Conservation (phyloP, 148 eudicot genomes). For the Nepenthes gracilis region DNA sequence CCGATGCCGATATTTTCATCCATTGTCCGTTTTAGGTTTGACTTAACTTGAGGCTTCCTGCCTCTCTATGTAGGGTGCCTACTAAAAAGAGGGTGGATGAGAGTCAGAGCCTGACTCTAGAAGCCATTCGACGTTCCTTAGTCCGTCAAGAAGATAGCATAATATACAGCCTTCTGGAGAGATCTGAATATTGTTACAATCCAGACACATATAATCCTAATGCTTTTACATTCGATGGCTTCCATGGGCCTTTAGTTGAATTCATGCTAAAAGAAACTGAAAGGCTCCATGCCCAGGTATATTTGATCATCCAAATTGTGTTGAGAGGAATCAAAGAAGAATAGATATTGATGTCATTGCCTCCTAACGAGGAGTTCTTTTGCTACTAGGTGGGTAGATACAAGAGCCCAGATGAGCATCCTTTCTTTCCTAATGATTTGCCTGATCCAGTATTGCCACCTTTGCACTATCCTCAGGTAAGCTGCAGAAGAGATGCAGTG, state of each 20-base stretch:
- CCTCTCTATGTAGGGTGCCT: constrained; percentile 22
- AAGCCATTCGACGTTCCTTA: constrained; percentile 66
- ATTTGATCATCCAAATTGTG: neutral
- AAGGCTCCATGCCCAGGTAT: constrained; percentile 80
- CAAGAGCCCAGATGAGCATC: constrained; percentile 89
- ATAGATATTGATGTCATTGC: constrained; percentile 2
- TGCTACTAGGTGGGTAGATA: constrained; percentile 69
- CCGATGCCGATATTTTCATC: no score
- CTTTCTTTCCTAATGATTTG: constrained; percentile 72
- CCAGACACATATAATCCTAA: constrained; percentile 65
- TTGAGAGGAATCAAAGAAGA: neutral
- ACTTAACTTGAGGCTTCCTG: constrained; percentile 2
- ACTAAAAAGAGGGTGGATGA: constrained; percentile 55
- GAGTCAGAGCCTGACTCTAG: constrained; percentile 67
- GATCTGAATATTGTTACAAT: constrained; percentile 86
- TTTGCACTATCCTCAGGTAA: constrained; percentile 75
- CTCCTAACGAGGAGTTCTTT: constrained; percentile 8
- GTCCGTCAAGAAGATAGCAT: constrained; percentile 97
- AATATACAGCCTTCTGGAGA: constrained; percentile 78
- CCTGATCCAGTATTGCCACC: constrained; percentile 76
- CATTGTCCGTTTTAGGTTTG: no score
- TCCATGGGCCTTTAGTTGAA: constrained; percentile 65
- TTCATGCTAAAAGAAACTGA: constrained; percentile 83
- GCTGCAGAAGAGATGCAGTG: no score
- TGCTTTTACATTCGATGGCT: constrained; percentile 61